Evolutionary conservation across 371 early-diverging fungal species (phyloP).

Genomic region (Mortierella sp.): DNA sequence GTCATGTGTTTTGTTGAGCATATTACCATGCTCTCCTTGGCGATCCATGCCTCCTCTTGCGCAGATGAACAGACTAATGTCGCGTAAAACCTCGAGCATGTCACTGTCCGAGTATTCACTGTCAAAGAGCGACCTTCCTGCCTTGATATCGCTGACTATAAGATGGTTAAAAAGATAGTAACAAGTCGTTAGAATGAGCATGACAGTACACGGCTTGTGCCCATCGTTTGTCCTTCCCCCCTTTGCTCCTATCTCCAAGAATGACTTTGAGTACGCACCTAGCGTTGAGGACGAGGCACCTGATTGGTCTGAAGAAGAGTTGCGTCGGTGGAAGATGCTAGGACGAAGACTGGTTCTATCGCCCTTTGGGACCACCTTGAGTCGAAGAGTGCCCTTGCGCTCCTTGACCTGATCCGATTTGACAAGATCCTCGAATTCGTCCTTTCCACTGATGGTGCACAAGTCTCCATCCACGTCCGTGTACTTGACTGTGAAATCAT

Average conservation of each 20-base stretch:
- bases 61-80: slow-evolving; percentile 58
- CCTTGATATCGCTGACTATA: slow-evolving; percentile 12
- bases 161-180: neutral
- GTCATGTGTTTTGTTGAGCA: no score
- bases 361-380: slow-evolving; percentile 30
- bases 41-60: slow-evolving; percentile 52
- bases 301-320: slow-evolving; percentile 46
- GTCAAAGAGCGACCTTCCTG: slow-evolving; percentile 24
- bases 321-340: slow-evolving; percentile 39
- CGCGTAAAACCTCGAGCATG: slow-evolving; percentile 59
- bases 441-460: slow-evolving; percentile 42
- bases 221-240: neutral
- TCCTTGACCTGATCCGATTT: slow-evolving; percentile 47
- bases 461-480: slow-evolving; percentile 48
- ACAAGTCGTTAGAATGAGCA: neutral
- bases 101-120: slow-evolving; percentile 45
- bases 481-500: slow-evolving; percentile 52
- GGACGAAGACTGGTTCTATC: slow-evolving; percentile 16
- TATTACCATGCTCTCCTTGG: slow-evolving; percentile 21
- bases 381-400: slow-evolving; percentile 33
- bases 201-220: neutral
- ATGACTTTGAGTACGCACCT: slow-evolving; percentile 16
- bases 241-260: neutral
- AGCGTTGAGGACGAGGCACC: slow-evolving; percentile 42
- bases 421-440: slow-evolving; percentile 48